Base-by-base conservation (phyloP, 371 early-diverging fungal genomes). In the Blakeslea trispora region DNA sequence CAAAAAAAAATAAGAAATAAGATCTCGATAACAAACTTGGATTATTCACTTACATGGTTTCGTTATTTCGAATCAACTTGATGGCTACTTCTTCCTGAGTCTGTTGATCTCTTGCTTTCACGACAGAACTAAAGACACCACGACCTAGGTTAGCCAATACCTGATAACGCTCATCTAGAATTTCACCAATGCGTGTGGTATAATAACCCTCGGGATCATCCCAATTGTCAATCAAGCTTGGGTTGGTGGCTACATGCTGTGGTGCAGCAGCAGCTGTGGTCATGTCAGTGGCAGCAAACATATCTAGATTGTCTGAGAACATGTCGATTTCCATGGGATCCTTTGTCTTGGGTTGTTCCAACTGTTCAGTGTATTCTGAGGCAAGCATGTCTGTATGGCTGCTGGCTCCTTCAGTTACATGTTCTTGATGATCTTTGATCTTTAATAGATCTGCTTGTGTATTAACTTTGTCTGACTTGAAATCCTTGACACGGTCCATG, bases 151-250 rank as follows among this genome's bases (percentile, higher is more conserved):
- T 85, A 37, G 91, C 79, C 47, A 85, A 77, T 1, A 96, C 92
- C 59, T 87, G 80, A 59, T 97, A 98, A 28, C 96, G 88, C n/a
- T 75, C 83, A 61, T 93, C 90, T 3, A 88, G 57, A 8, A 59
- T 43, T 67, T 98, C 98, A 5, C 97, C 97, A 35, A 94, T 80
- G 35, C 91, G 84, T 14, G 85, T 81, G 84, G 93, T 87, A 66
- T 96, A 98, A 79, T 98, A 98, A 15, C 98, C 98, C 59, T 98
- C 96, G 1, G 87, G 81, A 63, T 98, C 98, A 71, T 97, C 98
- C 91, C 92, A 94, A 56, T 91, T 95, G 61, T 95, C 98, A 4
- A 80, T 74, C 5, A 91, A 72, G 39, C 76, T 81, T 4, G 81
- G 81, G 49, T 84, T 85, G 23, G 75, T 59, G 11, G 72, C 74